Conservation (phyloP, 192 early-diverging fungal species). For the Podila horticola region DNA sequence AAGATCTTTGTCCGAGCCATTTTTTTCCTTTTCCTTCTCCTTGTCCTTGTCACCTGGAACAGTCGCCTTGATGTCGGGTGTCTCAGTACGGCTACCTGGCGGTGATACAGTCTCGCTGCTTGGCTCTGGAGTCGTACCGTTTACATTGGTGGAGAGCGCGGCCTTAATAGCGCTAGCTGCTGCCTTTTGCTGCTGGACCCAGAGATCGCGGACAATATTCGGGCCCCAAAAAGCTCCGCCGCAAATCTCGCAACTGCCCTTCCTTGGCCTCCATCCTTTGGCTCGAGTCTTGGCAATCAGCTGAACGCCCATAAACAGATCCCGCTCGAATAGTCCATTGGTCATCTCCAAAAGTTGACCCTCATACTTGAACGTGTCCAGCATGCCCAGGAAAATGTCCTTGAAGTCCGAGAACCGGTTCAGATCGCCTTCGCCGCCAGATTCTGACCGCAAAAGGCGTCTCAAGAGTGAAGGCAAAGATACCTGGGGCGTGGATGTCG, state of each 20-base stretch:
- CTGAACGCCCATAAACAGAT: constrained; percentile 62
- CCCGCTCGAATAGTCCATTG: constrained; percentile 68
- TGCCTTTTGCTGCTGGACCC: constrained; percentile 55
- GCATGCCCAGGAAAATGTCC: constrained; percentile 70
- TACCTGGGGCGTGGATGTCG: constrained; percentile 66
- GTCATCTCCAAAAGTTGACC: constrained; percentile 69
- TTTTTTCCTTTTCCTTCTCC: constrained; percentile 10
- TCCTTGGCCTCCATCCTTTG: constrained; percentile 66
- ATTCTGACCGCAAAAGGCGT: constrained; percentile 65
- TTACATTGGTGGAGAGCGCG: constrained; percentile 35
- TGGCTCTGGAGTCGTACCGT: neutral
- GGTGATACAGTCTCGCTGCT: constrained; percentile 28
- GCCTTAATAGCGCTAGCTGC: constrained; percentile 51
- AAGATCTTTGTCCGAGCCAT: constrained; percentile 41
- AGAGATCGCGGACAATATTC: constrained; percentile 54
- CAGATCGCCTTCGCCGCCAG: constrained; percentile 21
- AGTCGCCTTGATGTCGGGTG: neutral
- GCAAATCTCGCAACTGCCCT: constrained; percentile 65
- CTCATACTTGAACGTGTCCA: constrained; percentile 73
- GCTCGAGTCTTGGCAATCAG: constrained; percentile 60
- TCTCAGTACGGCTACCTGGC: constrained; percentile 13
- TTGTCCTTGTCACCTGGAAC: neutral
- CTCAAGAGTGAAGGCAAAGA: constrained; percentile 64
- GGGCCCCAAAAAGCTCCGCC: constrained; percentile 59
- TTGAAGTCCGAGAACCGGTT: constrained; percentile 64